Evolutionary conservation across 371 early-diverging fungal species (phyloP).

Genomic region (Actinomortierella ambigua): DNA sequence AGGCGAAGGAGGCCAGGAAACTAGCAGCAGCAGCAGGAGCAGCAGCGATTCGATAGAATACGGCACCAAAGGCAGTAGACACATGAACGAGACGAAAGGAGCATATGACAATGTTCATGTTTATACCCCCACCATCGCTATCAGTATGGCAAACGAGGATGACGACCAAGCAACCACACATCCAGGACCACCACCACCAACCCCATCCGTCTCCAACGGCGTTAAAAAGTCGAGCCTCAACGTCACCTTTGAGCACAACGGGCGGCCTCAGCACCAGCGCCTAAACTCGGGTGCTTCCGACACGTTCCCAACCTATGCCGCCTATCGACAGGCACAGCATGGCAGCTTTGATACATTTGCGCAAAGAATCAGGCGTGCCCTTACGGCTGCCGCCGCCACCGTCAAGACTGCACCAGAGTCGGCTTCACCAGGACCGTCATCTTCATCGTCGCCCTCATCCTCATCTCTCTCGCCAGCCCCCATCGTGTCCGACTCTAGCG

Average conservation of each 20-base stretch:
- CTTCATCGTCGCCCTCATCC: neutral
- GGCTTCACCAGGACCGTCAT: neutral
- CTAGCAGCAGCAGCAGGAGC: no score
- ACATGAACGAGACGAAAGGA: no score
- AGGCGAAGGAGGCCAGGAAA: no score
- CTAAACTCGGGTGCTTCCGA: slow-evolving; percentile 28
- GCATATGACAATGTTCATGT: no score
- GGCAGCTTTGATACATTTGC: slow-evolving; percentile 35
- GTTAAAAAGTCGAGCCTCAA: neutral
- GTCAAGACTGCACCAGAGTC: no score
- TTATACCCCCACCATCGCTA: no score
- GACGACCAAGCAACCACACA: neutral
- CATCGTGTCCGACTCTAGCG: neutral
- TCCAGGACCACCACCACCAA: slow-evolving; percentile 4
- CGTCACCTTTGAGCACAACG: slow-evolving; percentile 27
- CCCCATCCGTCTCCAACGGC: neutral
- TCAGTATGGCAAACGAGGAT: neutral
- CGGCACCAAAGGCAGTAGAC: no score
- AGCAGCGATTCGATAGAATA: no score
- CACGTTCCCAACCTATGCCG: slow-evolving; percentile 38
- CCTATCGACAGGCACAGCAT: slow-evolving; percentile 41
- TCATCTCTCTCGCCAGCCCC: neutral
- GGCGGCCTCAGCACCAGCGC: slow-evolving; percentile 29
- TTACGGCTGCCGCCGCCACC: slow-evolving; percentile 2
- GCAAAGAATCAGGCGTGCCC: slow-evolving; percentile 30